A percentile compares a stretch with the other conserved stretches of the same genome.
Conservation (phyloP, 2,329 filamentous ascomycete genomes). For the Cercospora sesami region DNA sequence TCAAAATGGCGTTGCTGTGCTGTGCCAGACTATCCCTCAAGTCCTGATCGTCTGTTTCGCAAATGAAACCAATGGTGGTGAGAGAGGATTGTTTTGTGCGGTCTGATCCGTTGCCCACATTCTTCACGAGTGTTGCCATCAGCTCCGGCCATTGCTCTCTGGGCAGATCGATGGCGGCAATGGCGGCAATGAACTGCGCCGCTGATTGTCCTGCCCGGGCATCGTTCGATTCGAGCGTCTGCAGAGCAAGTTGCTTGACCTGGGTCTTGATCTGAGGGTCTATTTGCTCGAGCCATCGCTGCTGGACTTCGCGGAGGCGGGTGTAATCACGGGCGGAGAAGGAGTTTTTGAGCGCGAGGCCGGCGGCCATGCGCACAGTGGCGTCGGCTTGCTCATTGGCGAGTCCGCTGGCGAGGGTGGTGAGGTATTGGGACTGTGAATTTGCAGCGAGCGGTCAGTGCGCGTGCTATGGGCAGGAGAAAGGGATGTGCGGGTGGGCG, state of each 20-base stretch:
- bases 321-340: slow-evolving; percentile 90
- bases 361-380: slow-evolving; percentile 87
- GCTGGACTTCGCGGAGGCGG: slow-evolving; percentile 85
- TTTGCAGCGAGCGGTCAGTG: slow-evolving; percentile 19
- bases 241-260: slow-evolving; percentile 87
- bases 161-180: slow-evolving; percentile 92
- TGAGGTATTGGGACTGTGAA: slow-evolving; percentile 80
- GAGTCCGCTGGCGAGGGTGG: slow-evolving; percentile 88
- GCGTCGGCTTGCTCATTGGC: slow-evolving; percentile 83
- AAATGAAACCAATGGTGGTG: slow-evolving; percentile 97
- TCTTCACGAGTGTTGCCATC: slow-evolving; percentile 84
- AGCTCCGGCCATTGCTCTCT: slow-evolving; percentile 91
- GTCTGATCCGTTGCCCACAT: slow-evolving; percentile 81
- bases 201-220: slow-evolving; percentile 82
- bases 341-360: slow-evolving; percentile 96
- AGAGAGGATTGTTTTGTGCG: slow-evolving; percentile 92
- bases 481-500: neutral
- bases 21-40: slow-evolving; percentile 75
- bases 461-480: neutral
- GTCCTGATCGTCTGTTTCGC: slow-evolving; percentile 88
- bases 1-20: slow-evolving; percentile 97
- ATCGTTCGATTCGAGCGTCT: slow-evolving; percentile 79
- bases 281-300: slow-evolving; percentile 86
- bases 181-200: slow-evolving; percentile 91
- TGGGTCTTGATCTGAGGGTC: slow-evolving; percentile 77